A percentile compares a stretch with the other conserved stretches of the same genome.
phyloP scores from a whole-genome alignment of 495 filamentous ascomycete genomes.

The Hypoxylon lienhwacheense region DNA sequence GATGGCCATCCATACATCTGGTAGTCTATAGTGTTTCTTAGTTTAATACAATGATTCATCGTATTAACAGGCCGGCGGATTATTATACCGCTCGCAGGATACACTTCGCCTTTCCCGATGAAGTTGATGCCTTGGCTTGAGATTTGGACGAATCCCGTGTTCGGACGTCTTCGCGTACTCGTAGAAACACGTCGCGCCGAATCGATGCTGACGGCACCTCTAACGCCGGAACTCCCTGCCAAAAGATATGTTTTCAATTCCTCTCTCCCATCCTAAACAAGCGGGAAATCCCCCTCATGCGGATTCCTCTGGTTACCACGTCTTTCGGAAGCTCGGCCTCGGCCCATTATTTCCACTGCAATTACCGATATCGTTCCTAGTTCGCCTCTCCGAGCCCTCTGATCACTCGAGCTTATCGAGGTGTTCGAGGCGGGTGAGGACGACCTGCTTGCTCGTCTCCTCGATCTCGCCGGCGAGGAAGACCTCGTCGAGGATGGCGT shows the following conservation, averaged over 20 bases:
- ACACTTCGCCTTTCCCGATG: background rate
- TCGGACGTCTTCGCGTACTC: background rate
- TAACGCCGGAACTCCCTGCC: too few species aligned
- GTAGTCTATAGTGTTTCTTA: constrained; percentile 5
- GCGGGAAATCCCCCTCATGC: too few species aligned
- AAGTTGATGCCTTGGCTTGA: background rate
- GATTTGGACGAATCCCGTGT: background rate
- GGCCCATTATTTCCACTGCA: background rate
- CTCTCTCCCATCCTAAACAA: too few species aligned
- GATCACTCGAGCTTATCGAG: constrained; percentile 97
- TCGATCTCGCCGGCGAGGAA: constrained; percentile 96
- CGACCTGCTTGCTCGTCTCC: constrained; percentile 97
- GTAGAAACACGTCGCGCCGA: too few species aligned
- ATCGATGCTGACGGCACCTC: too few species aligned
- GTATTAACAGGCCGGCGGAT: background rate
- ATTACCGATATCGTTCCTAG: background rate
- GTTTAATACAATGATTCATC: background rate
- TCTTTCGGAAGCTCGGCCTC: background rate
- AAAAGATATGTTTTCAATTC: too few species aligned
- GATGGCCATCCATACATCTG: too few species aligned
- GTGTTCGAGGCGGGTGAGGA: constrained; percentile 90
- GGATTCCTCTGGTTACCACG: too few species aligned
- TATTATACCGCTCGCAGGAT: background rate
- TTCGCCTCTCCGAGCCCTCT: constrained; percentile 18
- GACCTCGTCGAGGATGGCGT: constrained; percentile 97